Conservation (phyloP, 2,329 filamentous ascomycete species). For the Pseudogymnoascus pannorum region DNA sequence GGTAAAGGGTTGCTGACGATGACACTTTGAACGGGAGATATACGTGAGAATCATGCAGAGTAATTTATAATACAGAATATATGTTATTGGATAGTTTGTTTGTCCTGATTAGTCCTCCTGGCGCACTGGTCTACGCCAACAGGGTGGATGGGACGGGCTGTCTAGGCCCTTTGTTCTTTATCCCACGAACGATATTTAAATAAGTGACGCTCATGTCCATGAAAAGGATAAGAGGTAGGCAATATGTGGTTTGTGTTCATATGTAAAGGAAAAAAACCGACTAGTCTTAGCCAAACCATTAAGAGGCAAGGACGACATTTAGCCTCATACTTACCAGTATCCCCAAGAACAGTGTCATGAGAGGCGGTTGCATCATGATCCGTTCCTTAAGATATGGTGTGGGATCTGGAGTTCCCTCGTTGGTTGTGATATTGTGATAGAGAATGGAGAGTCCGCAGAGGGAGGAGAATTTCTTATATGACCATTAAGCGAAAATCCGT, state of each 20-base stretch:
- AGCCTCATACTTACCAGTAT: neutral
- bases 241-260: conserved; percentile 30
- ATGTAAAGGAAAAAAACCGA: neutral
- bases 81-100: conserved; percentile 20
- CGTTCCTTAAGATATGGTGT: neutral
- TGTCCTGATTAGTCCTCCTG: conserved; percentile 33
- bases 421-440: conserved; percentile 4
- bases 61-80: conserved; percentile 7
- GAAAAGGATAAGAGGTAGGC: conserved; percentile 31
- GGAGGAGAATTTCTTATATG: conserved; percentile 7
- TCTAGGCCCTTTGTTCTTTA: conserved; percentile 31
- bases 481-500: conserved; percentile 8
- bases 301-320: neutral
- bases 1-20: neutral
- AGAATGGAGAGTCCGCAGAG: neutral
- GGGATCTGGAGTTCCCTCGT: neutral
- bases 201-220: conserved; percentile 33
- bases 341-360: neutral
- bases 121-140: conserved; percentile 30
- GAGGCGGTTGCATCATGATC: conserved; percentile 5
- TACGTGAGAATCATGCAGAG: conserved; percentile 1
- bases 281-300: neutral
- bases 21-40: neutral
- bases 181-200: conserved; percentile 32
- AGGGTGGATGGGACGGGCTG: conserved; percentile 34